These are phyloP conservation scores for Nakazawaea wyomingensis DNA, from an alignment of 805 yeast genomes.

Conservation along the genomic window DNA sequence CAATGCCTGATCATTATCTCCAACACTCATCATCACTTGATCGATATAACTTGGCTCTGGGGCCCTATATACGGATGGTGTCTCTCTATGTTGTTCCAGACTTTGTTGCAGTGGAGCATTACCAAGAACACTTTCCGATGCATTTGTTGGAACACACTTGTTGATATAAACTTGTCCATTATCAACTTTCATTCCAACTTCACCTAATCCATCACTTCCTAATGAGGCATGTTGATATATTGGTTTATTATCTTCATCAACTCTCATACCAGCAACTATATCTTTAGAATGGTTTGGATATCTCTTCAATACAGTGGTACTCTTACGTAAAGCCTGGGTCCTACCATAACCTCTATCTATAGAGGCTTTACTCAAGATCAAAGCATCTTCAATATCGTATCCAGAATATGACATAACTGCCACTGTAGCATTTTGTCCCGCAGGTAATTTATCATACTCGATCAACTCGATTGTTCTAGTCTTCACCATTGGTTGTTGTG, in stretches of 20 bases:
- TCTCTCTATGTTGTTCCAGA: conserved; percentile 71
- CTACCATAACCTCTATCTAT: conserved; percentile 97
- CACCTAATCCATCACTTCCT: conserved; percentile 96
- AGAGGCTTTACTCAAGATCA: conserved; percentile 88
- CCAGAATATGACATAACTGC: conserved; percentile 99
- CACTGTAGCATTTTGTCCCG: conserved; percentile 98
- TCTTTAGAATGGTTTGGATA: conserved; percentile 94
- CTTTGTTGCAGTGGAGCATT: conserved; percentile 29
- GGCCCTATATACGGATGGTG: conserved; percentile 87
- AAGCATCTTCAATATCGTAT: conserved; percentile 98
- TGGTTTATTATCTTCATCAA: conserved; percentile 74
- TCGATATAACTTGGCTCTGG: conserved; percentile 96
- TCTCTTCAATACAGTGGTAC: conserved; percentile 82
- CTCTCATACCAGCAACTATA: conserved; percentile 86
- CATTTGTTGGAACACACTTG: conserved; percentile 86
- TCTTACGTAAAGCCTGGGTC: conserved; percentile 91
- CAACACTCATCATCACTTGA: conserved; percentile 95
- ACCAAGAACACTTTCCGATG: conserved; percentile 59
- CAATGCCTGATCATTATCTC: conserved; percentile 92
- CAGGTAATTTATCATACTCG: conserved; percentile 93
- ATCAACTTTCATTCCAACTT: conserved; percentile 85
- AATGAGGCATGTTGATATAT: conserved; percentile 80
- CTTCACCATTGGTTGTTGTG: conserved; percentile 99
- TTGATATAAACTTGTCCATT: conserved; percentile 93
- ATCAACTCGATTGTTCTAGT: conserved; percentile 94